A percentile compares a stretch with the other conserved stretches of the same genome.
Evolutionary conservation across 2,329 filamentous ascomycete genomes (phyloP).

Genomic region (Epichloe aotearoae): DNA sequence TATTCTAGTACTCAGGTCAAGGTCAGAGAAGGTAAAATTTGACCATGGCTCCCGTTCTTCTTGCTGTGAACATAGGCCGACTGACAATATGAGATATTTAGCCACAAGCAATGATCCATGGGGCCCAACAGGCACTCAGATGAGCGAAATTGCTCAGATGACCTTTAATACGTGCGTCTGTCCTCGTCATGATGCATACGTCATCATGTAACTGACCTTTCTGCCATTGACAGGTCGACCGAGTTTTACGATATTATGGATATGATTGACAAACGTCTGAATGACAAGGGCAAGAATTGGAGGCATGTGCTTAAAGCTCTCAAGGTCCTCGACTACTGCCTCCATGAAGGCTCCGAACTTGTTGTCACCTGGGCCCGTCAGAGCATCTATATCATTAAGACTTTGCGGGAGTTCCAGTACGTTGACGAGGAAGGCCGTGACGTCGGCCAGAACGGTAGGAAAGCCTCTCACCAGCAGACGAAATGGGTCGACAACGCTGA

Average conservation of each 20-base stretch:
- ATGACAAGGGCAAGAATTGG: constrained; percentile 99
- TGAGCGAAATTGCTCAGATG: constrained; percentile 96
- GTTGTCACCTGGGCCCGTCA: constrained; percentile 97
- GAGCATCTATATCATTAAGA: constrained; percentile 98
- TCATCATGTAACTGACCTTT: background rate
- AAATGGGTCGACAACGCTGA: constrained; percentile 7
- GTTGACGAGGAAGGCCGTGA: constrained; percentile 91
- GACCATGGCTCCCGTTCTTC: background rate
- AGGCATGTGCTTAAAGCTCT: constrained; percentile 93
- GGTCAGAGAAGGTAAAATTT: constrained; percentile 72
- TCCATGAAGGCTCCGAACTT: constrained; percentile 92
- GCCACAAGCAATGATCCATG: constrained; percentile 98
- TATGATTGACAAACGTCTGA: constrained; percentile 96
- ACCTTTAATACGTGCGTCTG: constrained; percentile 87
- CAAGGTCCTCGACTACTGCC: constrained; percentile 94
- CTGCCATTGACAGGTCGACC: constrained; percentile 49
- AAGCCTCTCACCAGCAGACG: background rate
- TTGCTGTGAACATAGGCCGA: background rate
- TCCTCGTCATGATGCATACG: background rate
- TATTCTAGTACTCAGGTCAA: constrained; percentile 96
- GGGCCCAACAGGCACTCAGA: constrained; percentile 94
- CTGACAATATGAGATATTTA: constrained; percentile 26
- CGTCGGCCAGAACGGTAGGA: constrained; percentile 87
- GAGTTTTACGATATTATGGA: constrained; percentile 99
- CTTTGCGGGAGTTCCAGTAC: constrained; percentile 90